A percentile compares a stretch with the other conserved stretches of the same genome.
Conservation (phyloP, 495 filamentous ascomycete genomes). For the Chlorociboria aeruginascens region DNA sequence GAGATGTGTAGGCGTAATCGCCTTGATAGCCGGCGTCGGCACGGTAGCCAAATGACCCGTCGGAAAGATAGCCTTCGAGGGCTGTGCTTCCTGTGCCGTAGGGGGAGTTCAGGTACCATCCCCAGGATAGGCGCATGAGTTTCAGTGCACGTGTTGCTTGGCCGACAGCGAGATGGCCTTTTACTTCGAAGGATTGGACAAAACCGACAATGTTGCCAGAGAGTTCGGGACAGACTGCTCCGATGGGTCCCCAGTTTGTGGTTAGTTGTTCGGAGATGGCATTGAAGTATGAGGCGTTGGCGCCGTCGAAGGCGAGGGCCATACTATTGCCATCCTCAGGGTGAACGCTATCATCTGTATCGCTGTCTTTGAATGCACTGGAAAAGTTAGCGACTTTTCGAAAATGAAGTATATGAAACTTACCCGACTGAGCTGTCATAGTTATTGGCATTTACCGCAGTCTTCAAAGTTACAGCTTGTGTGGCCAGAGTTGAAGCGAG, state of each 20-base stretch:
- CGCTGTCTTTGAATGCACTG: slow-evolving; percentile 47
- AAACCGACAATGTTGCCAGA: slow-evolving; percentile 49
- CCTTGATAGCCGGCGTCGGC: slow-evolving; percentile 34
- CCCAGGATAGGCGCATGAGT: slow-evolving; percentile 52
- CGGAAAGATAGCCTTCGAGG: slow-evolving; percentile 47
- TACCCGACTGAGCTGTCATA: slow-evolving; percentile 22
- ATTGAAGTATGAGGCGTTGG: not conserved
- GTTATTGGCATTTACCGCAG: slow-evolving; percentile 26
- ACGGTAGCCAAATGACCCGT: slow-evolving; percentile 48
- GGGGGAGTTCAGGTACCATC: slow-evolving; percentile 48
- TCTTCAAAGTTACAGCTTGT: slow-evolving; percentile 8
- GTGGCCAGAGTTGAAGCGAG: not conserved
- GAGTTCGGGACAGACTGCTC: slow-evolving; percentile 45
- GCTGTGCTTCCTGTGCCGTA: slow-evolving; percentile 51
- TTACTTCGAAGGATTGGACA: slow-evolving; percentile 51
- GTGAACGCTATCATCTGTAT: slow-evolving; percentile 30
- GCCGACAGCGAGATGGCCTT: slow-evolving; percentile 42
- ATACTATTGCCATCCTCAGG: slow-evolving; percentile 18
- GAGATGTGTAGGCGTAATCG: slow-evolving; percentile 43
- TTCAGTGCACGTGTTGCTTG: slow-evolving; percentile 42
- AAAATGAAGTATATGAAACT: slow-evolving; percentile 17
- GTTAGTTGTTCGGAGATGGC: slow-evolving; percentile 5
- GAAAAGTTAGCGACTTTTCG: slow-evolving; percentile 22
- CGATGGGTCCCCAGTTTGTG: slow-evolving; percentile 33
- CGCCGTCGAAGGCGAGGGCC: slow-evolving; percentile 10